These are phyloP conservation scores for Schizonepeta tenuifolia DNA, from an alignment of 257 asterid species.

Conservation along the genomic window DNA sequence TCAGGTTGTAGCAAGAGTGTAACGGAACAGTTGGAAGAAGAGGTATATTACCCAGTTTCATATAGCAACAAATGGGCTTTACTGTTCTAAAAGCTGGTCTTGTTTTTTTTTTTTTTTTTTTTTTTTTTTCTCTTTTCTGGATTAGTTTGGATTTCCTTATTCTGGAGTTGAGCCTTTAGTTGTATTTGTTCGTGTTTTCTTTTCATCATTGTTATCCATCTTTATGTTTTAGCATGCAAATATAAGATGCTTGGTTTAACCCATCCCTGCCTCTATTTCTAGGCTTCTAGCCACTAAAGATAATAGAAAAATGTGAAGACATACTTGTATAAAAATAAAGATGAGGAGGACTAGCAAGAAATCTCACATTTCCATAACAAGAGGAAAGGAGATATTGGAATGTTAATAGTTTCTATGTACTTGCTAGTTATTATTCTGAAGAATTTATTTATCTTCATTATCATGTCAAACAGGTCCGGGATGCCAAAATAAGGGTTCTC, in stretches of 20 bases:
- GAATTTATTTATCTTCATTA: slow-evolving; percentile 13
- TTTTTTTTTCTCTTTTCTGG: slow-evolving; percentile 21
- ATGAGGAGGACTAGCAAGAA: slow-evolving; percentile 7
- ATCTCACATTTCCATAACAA: background rate
- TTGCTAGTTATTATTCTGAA: slow-evolving; percentile 26
- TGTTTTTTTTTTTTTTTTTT: too few species aligned
- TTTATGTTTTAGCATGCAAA: slow-evolving; percentile 8
- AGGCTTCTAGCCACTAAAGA: background rate
- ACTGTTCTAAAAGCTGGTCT: slow-evolving; percentile 3
- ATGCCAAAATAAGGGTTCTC: slow-evolving; percentile 87
- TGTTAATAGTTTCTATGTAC: slow-evolving; percentile 4
- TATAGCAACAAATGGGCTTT: slow-evolving; percentile 8
- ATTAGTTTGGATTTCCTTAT: slow-evolving; percentile 13
- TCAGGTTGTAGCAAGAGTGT: slow-evolving; percentile 64
- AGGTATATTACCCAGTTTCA: slow-evolving; percentile 54
- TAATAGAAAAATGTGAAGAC: background rate
- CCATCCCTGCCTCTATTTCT: background rate
- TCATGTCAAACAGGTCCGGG: slow-evolving; percentile 69
- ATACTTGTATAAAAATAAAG: background rate
- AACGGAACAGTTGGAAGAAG: slow-evolving; percentile 76
- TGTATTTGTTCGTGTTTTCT: background rate
- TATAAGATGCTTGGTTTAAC: slow-evolving; percentile 5
- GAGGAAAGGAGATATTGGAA: slow-evolving; percentile 24
- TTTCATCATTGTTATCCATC: background rate
- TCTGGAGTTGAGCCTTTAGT: slow-evolving; percentile 16